phyloP scores from a whole-genome alignment of 2,329 filamentous ascomycete genomes.

The Exophiala sideris region DNA sequence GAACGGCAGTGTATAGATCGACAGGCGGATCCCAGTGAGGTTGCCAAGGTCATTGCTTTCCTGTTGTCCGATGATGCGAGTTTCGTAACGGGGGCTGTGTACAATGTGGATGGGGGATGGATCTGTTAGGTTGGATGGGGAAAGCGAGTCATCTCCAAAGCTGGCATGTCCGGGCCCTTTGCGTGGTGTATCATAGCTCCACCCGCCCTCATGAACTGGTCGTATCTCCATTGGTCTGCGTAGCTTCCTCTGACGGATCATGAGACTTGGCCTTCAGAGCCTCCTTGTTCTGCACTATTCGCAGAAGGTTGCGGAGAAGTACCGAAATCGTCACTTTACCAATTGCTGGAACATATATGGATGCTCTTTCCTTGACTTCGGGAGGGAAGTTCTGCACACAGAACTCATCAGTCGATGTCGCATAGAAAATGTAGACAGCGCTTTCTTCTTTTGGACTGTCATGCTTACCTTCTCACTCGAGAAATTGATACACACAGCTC shows the following conservation, averaged over 20 bases:
- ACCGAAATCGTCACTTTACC: slow-evolving; percentile 97
- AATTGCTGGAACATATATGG: slow-evolving; percentile 94
- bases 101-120: slow-evolving; percentile 45
- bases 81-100: slow-evolving; percentile 46
- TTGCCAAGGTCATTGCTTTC: slow-evolving; percentile 45
- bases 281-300: slow-evolving; percentile 51
- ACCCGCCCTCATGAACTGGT: background rate
- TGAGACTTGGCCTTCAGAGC: slow-evolving; percentile 13
- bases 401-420: background rate
- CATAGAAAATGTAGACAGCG: background rate
- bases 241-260: background rate
- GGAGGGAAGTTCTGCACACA: slow-evolving; percentile 74
- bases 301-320: slow-evolving; percentile 80
- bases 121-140: too few relatives aligned
- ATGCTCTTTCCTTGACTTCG: slow-evolving; percentile 89
- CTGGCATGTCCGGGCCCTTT: too few relatives aligned
- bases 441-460: background rate
- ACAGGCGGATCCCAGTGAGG: slow-evolving; percentile 34
- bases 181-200: too few relatives aligned
- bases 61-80: slow-evolving; percentile 44
- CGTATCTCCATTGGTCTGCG: background rate
- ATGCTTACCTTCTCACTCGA: slow-evolving; percentile 71
- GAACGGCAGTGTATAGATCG: slow-evolving; percentile 15
- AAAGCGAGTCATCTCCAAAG: too few relatives aligned
- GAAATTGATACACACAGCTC: slow-evolving; percentile 98